Evolutionary conservation across 129 eudicot species (phyloP), one percentile per base, ranked within the genome.

Genomic region (Heracleum sosnowskyi): DNA sequence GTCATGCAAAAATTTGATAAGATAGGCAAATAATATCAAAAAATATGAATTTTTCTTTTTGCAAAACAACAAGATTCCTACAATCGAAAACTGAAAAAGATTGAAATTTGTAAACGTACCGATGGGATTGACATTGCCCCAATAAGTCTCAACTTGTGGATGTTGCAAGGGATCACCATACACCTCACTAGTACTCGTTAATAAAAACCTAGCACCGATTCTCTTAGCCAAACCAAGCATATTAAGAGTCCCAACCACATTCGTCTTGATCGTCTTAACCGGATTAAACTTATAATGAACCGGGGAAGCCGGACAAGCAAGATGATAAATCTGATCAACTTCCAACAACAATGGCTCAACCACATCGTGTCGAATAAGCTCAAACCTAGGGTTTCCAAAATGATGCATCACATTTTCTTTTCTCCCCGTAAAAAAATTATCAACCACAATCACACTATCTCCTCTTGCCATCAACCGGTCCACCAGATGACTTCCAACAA

Each of bases 301-400:
- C 40, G 98, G 98, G 26, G 98, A 93, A 22, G 98, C 96, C 63
- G 97, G 98, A 83, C 98, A 93, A 74, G 98, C 98, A 37, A 93
- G 87, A 77, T 93, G 98, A 73, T 93, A 93, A 86, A 93, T 93
- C 98, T 93, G 97, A 84, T 93, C 98, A 64, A 93, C 98, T 72
- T 93, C 98, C 20, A 93, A 69, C 16, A 93, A 60, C 20, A 91
- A 79, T 16, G 97, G 97, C 90, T 93, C 98, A 44, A 91, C 97
- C 41, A 93, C 98, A 76, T 93, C 98, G 84, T 93, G 98, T 41
- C 97, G 86, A 44, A 93, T 91, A 64, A 93, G 86, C 76, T 93
- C 98, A 62, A 93, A 93, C 64, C 90, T 89, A 42, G 98, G 92
- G 80, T 93, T 91, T 12, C 98, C 92, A 53, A 93, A 91, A 75